These are phyloP conservation scores for Carnegiea gigantea DNA, from an alignment of 179 eudicot genomes.

Conservation along the genomic window DNA sequence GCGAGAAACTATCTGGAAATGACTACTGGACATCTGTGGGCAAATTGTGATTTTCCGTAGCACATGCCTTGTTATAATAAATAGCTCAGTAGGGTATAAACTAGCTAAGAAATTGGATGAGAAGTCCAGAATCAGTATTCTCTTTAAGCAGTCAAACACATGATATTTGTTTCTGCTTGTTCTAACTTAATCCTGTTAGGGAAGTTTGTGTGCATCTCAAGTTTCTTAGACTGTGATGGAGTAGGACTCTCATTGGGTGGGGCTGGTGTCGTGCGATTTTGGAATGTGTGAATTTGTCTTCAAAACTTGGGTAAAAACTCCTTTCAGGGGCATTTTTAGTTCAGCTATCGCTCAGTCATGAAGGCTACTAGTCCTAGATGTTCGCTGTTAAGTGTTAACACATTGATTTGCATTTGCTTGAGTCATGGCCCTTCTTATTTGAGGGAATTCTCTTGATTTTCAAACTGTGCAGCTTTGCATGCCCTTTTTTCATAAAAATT, in stretches of 20 bases:
- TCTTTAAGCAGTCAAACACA: not conserved
- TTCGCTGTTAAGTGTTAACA: not conserved
- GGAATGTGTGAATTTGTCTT: not conserved
- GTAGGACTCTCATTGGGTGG: not conserved
- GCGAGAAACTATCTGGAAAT: not conserved
- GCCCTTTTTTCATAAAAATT: too few species aligned
- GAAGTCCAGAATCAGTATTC: not conserved
- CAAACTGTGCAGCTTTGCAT: too few species aligned
- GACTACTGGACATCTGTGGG: not conserved
- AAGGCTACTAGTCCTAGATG: not conserved
- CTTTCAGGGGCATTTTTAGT: not conserved
- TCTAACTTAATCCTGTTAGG: not conserved
- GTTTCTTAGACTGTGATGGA: not conserved
- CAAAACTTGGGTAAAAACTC: not conserved
- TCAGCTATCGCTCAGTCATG: not conserved
- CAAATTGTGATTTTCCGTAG: too few species aligned
- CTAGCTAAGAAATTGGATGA: not conserved
- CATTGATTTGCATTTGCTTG: not conserved
- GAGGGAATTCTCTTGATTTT: not conserved
- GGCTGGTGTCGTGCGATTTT: not conserved
- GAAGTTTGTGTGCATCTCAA: not conserved
- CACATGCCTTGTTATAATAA: not conserved
- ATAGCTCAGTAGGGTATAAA: not conserved
- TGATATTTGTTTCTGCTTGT: not conserved
- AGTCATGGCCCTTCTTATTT: not conserved